These are phyloP conservation scores for Catharanthus roseus DNA, from an alignment of 257 asterid species.

Conservation along the genomic window DNA sequence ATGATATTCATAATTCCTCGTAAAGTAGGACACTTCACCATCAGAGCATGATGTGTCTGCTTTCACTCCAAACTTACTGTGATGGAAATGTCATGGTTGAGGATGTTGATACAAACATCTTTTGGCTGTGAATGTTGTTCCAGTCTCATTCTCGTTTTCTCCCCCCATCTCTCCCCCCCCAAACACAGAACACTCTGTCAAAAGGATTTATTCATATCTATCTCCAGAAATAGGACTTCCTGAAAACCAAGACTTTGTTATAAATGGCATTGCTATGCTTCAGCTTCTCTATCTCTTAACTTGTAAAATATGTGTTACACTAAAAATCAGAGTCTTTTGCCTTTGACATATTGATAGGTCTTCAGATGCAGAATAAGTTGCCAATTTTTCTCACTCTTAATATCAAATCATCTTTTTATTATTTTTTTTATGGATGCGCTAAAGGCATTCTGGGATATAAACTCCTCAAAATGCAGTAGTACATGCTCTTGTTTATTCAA, in stretches of 20 bases:
- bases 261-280: neutral
- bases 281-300: neutral
- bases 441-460: neutral
- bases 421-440: neutral
- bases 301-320: neutral
- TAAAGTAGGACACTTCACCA: neutral
- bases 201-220: too few relatives aligned
- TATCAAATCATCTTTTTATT: too few relatives aligned
- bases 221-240: neutral
- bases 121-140: neutral
- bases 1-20: slow-evolving; percentile 7
- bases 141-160: too few relatives aligned
- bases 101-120: neutral
- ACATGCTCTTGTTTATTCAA: neutral
- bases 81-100: neutral
- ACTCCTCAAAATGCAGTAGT: neutral
- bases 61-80: neutral
- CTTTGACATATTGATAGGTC: neutral
- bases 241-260: neutral
- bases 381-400: neutral
- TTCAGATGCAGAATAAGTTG: neutral
- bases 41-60: neutral
- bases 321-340: too few relatives aligned
- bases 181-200: too few relatives aligned
- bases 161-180: too few relatives aligned